Conservation (phyloP, 306 rosid genomes). For the Pueraria montana region DNA sequence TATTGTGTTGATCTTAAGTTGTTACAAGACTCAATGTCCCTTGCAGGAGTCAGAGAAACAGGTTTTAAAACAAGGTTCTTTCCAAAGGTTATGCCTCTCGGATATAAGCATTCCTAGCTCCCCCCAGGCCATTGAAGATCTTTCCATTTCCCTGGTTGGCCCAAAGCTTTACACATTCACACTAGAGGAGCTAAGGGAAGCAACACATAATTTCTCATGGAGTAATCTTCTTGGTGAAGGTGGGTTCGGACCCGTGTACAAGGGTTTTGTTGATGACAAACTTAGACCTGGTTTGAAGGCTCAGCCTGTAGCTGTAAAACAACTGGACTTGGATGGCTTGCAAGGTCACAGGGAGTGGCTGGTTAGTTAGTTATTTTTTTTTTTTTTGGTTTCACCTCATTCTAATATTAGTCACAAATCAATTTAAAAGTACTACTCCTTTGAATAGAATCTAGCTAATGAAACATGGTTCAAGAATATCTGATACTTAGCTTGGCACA, state of each 20-base stretch:
- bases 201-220: conserved; percentile 72
- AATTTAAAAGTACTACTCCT: not conserved
- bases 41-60: conserved; percentile 47
- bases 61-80: conserved; percentile 55
- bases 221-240: conserved; percentile 87
- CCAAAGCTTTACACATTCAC: conserved; percentile 72
- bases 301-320: conserved; percentile 83
- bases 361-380: conserved; percentile 54
- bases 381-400: not conserved
- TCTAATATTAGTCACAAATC: not conserved
- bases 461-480: not conserved
- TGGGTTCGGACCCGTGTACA: conserved; percentile 90
- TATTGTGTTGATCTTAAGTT: conserved; percentile 65
- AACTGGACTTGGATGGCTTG: conserved; percentile 77
- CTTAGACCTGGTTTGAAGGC: conserved; percentile 72
- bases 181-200: conserved; percentile 69
- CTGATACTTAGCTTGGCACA: conserved; percentile 25
- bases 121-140: conserved; percentile 59
- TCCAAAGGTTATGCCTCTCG: conserved; percentile 69
- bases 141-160: conserved; percentile 76
- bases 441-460: not conserved
- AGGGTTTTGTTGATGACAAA: conserved; percentile 78
- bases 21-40: conserved; percentile 57
- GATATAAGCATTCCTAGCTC: conserved; percentile 73
- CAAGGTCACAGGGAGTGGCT: conserved; percentile 97